Base-by-base conservation (phyloP, 441 rosid genomes). In the Cnidoscolus chayamansa region DNA sequence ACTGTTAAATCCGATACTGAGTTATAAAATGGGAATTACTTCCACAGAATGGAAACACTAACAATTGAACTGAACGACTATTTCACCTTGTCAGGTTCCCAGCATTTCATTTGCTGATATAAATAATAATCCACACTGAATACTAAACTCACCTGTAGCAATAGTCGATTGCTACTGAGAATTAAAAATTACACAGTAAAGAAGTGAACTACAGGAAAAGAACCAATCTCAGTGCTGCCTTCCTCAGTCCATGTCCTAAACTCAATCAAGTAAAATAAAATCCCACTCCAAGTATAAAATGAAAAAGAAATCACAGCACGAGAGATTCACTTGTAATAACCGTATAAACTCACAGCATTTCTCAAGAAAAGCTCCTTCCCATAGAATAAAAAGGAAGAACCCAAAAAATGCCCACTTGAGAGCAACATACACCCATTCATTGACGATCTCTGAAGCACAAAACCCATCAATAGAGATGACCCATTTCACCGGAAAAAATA, bases 381-480 rank as follows among this genome's bases (percentile, higher is more conserved):
- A 20, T n/a, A 67, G 53, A 20, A 54, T 58, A 63, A 50, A 4
- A 2, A 40, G 45, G 45, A 40, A 40, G 45, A 40, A 40, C 45
- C 45, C 45, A 5, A 11, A 11, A 67, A 48, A 65, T 56, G 15
- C 45, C 54, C 67, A 49, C 50, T 48, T 17, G 35, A 63, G 58
- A 48, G 1, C 1, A 40, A 72, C 15, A 32, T 15, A 68, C 43
- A 65, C 76, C 80, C 77, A 68, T 40, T 55, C 3, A 66, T 71
- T 20, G 59, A 31, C 70, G 71, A 59, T 57, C 65, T 67, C 67
- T 15, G 32, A 72, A 80, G 51, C 45, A 32, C 75, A 70, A 70
- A 80, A 73, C 49, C 77, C 75, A 77, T 68, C 53, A 74, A 71
- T 10, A 55, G 51, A 74, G 71, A 59, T 37, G 57, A 59, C 61